A percentile compares a stretch with the other conserved stretches of the same genome.
phyloP scores from a whole-genome alignment of 2,329 filamentous ascomycete species.

The Pseudocercospora fijiensis region DNA sequence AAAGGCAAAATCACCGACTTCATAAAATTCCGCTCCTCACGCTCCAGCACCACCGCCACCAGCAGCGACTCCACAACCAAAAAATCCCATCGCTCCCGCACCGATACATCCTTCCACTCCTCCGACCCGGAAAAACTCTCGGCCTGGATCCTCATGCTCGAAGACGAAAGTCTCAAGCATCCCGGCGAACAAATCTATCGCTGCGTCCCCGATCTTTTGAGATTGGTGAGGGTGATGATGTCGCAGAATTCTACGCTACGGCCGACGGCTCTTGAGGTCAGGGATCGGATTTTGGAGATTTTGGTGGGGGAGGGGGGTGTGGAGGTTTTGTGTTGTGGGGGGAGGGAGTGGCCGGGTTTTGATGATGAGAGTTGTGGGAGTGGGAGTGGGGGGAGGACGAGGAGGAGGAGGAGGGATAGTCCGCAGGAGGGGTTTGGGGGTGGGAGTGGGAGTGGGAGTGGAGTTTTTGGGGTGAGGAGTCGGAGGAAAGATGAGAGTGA shows the following conservation, averaged over 20 bases:
- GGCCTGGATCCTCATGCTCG: constrained; percentile 61
- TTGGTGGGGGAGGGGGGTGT: constrained; percentile 33
- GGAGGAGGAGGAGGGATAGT: constrained; percentile 12
- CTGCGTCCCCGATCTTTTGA: constrained; percentile 44
- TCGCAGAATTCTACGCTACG: constrained; percentile 42
- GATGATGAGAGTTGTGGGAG: constrained; percentile 9
- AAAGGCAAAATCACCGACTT: constrained; percentile 68
- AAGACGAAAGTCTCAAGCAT: constrained; percentile 28
- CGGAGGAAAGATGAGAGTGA: constrained; percentile 17
- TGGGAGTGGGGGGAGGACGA: constrained; percentile 12
- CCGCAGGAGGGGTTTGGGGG: constrained; percentile 22
- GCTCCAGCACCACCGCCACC: constrained; percentile 53
- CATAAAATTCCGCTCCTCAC: constrained; percentile 60
- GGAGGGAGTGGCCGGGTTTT: constrained; percentile 28
- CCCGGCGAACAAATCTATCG: constrained; percentile 39
- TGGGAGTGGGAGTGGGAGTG: constrained; percentile 20
- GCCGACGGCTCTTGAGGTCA: constrained; percentile 45
- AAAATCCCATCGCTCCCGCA: constrained; percentile 18
- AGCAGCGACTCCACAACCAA: no score
- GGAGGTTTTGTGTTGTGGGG: constrained; percentile 34
- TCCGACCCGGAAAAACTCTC: constrained; percentile 65
- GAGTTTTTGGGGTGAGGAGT: constrained; percentile 14
- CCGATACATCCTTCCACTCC: constrained; percentile 70
- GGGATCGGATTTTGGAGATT: constrained; percentile 38
- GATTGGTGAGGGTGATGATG: constrained; percentile 46